Base-by-base conservation (phyloP, 371 early-diverging fungal species). In the Rhizopus sp. region DNA sequence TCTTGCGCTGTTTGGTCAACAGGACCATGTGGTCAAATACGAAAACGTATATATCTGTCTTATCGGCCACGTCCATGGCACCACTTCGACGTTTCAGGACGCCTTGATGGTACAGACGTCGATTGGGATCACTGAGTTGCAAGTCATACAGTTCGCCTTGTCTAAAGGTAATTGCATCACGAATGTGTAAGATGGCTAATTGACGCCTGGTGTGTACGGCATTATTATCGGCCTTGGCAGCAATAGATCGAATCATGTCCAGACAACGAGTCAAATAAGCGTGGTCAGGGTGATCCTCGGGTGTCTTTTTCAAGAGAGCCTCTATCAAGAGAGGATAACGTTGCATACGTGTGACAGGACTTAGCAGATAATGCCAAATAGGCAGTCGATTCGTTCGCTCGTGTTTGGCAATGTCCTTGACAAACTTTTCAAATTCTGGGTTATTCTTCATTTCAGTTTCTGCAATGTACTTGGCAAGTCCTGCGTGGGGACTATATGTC, bases 21-120 rank as follows among this genome's bases (percentile, higher is more conserved):
- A 97, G 59, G 6, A 97, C 70, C 49, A 86, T 72, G 73, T 97
- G 94, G 64, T 97, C 97, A 61, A 97, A 92, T 32, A 96, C 77
- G 69, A 93, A 92, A 6, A 91, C 87, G 48, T 79, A 80, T 12
- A 96, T 70, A 33, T 91, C 90, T 0, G 83, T 75, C 46, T 79
- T 80, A 41, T 90, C 90, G 0, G 85, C 73, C 30, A 77, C 78
- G 29, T 90, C 90, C 6, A 87, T 76, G 38, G 84, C 82, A 32
- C 83, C 77, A 29, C 84, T 75, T 44, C 86, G 84, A 23, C 88
- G 81, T 44, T 88, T 89, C 56, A 96, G 75, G 7, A 79, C 80
- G 37, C 96, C 95, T 34, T 90, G 88, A 56, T 90, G 82, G 37
- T 93, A 81, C 9, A 94, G 53, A 45, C 82, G 74, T 46, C 96